A percentile compares a stretch with the other conserved stretches of the same genome.
These are phyloP conservation scores for Colletotrichum siamense DNA, from an alignment of 2,329 filamentous ascomycete species.

Conservation along the genomic window DNA sequence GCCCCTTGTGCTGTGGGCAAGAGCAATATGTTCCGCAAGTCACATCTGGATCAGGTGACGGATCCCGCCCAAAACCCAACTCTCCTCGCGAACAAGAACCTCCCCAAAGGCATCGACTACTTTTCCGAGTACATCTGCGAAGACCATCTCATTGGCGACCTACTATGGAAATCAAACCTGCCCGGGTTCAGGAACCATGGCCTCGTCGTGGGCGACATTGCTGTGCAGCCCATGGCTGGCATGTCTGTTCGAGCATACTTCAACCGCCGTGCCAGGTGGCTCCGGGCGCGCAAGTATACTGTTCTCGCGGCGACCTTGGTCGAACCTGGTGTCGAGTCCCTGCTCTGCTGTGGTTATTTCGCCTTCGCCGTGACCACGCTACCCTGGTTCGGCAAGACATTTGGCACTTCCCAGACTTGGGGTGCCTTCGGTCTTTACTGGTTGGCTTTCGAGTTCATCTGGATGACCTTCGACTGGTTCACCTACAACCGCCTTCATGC, in stretches of 20 bases:
- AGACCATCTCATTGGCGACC: conserved; percentile 92
- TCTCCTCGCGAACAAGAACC: conserved; percentile 42
- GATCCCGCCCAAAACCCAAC: conserved; percentile 51
- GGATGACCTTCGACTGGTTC: conserved; percentile 78
- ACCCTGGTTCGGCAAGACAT: conserved; percentile 60
- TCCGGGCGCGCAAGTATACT: conserved; percentile 93
- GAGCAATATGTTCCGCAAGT: conserved; percentile 97
- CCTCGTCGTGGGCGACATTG: conserved; percentile 83
- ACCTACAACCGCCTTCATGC: conserved; percentile 79
- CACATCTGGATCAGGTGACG: conserved; percentile 81
- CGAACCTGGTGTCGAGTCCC: conserved; percentile 88
- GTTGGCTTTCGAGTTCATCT: conserved; percentile 67
- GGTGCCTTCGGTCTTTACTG: conserved; percentile 68
- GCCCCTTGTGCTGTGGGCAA: conserved; percentile 96
- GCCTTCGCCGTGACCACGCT: conserved; percentile 80
- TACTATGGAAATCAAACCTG: conserved; percentile 78
- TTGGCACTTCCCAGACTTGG: conserved; percentile 71
- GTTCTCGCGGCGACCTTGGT: conserved; percentile 88
- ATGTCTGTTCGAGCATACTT: conserved; percentile 82
- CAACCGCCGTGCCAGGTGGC: conserved; percentile 84
- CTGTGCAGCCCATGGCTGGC: conserved; percentile 85
- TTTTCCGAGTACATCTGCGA: conserved; percentile 98
- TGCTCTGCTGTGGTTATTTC: conserved; percentile 83
- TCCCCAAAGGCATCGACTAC: conserved; percentile 78
- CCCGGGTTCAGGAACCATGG: conserved; percentile 78